phyloP scores from a whole-genome alignment of 441 rosid species.

The Syzygium syzygioides region DNA sequence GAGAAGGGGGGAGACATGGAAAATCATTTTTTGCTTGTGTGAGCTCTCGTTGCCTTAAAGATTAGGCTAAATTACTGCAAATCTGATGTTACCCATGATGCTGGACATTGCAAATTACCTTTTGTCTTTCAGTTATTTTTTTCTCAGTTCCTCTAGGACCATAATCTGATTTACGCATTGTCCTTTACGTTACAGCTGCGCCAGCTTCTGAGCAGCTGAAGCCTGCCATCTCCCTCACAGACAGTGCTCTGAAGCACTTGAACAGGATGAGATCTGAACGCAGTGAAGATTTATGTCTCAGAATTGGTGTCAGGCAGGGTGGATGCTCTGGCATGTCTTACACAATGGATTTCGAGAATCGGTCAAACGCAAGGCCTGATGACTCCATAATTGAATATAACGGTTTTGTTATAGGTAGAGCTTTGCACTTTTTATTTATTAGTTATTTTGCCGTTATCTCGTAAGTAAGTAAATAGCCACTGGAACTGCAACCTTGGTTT shows the following conservation, averaged over 20 bases:
- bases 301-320: slow-evolving; percentile 93
- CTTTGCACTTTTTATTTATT: neutral
- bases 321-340: slow-evolving; percentile 99
- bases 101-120: neutral
- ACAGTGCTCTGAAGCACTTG: slow-evolving; percentile 71
- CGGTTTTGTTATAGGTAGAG: slow-evolving; percentile 78
- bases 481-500: neutral
- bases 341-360: slow-evolving; percentile 86
- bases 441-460: neutral
- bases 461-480: neutral
- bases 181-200: slow-evolving; percentile 19
- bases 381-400: slow-evolving; percentile 72
- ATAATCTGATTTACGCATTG: neutral
- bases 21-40: neutral
- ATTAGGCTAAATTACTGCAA: neutral
- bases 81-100: neutral
- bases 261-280: slow-evolving; percentile 74
- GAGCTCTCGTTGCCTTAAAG: neutral
- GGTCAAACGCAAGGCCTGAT: slow-evolving; percentile 61
- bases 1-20: neutral
- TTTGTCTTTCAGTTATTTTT: neutral
- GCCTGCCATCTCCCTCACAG: slow-evolving; percentile 74
- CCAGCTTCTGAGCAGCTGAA: slow-evolving; percentile 47
- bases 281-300: slow-evolving; percentile 71
- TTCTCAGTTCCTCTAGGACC: neutral